Percentiles rank a stretch among this genome's conserved stretches.
These are phyloP conservation scores for Cercospora sesami DNA, from an alignment of 2,329 filamentous ascomycete species.

Conservation along the genomic window DNA sequence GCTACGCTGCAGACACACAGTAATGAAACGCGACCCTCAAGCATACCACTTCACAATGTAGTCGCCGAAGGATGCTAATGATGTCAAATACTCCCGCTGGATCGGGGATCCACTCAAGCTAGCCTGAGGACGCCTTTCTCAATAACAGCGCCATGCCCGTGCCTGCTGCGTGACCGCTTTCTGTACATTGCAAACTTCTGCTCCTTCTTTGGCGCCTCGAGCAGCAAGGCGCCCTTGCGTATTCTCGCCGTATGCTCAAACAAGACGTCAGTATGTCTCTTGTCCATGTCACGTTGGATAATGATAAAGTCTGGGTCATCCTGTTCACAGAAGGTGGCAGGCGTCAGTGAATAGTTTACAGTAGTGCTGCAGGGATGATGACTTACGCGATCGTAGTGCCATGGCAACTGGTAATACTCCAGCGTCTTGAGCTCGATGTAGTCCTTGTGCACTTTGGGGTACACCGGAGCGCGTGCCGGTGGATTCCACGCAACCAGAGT, in stretches of 20 bases:
- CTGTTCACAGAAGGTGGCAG: slow-evolving; percentile 30
- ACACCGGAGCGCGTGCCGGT: slow-evolving; percentile 41
- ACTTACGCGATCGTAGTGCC: slow-evolving; percentile 51
- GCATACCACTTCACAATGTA: neutral
- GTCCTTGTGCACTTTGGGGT: slow-evolving; percentile 50
- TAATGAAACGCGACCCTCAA: neutral
- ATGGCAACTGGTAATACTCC: slow-evolving; percentile 51
- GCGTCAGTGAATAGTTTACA: slow-evolving; percentile 20
- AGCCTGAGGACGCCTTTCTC: slow-evolving; percentile 27
- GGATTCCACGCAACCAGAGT: slow-evolving; percentile 16
- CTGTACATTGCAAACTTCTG: slow-evolving; percentile 51
- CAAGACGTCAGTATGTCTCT: slow-evolving; percentile 50
- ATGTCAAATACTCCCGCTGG: neutral
- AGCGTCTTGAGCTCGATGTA: slow-evolving; percentile 51
- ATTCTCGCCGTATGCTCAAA: slow-evolving; percentile 54
- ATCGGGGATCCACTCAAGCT: slow-evolving; percentile 13
- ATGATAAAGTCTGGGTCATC: slow-evolving; percentile 51
- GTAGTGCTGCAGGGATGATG: neutral
- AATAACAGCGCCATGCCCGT: slow-evolving; percentile 23
- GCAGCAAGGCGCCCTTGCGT: slow-evolving; percentile 44
- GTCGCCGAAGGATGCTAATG: neutral
- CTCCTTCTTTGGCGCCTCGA: slow-evolving; percentile 44
- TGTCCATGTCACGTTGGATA: slow-evolving; percentile 52
- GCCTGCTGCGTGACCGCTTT: slow-evolving; percentile 37
- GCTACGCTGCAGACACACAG: neutral